These are phyloP conservation scores for Leishmania turanica DNA, from an alignment of 208 protist species.

Conservation along the genomic window DNA sequence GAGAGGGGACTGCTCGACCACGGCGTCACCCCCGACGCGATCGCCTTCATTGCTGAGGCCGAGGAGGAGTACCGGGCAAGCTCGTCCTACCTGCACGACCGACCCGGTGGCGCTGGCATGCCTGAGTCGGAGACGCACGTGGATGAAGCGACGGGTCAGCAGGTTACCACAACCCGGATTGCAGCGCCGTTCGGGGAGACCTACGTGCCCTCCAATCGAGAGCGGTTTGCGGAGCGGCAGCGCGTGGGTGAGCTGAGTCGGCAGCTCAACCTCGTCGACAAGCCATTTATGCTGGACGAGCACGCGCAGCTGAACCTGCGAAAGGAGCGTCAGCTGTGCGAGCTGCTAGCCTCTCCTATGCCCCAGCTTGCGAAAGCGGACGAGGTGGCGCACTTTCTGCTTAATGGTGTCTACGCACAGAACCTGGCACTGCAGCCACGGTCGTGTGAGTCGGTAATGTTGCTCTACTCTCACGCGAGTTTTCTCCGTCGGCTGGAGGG, in stretches of 20 bases:
- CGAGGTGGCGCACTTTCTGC: constrained; percentile 49
- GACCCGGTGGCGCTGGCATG: constrained; percentile 21
- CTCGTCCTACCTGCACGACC: constrained; percentile 47
- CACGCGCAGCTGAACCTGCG: constrained; percentile 65
- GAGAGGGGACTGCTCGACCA: constrained; percentile 70
- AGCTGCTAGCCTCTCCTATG: constrained; percentile 69
- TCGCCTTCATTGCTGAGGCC: constrained; percentile 63
- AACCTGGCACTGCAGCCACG: constrained; percentile 51
- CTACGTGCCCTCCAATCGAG: constrained; percentile 62
- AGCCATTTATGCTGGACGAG: constrained; percentile 50
- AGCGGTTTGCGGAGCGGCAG: constrained; percentile 53
- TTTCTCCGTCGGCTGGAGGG: constrained; percentile 49
- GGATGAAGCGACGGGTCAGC: constrained; percentile 36
- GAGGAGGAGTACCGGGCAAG: constrained; percentile 73
- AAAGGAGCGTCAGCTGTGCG: constrained; percentile 73
- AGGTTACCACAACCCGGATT: constrained; percentile 36
- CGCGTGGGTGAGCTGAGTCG: constrained; percentile 60
- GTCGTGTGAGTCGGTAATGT: constrained; percentile 64
- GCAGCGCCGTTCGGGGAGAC: constrained; percentile 73
- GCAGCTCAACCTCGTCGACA: constrained; percentile 31
- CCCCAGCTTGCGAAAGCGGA: constrained; percentile 54
- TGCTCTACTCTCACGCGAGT: constrained; percentile 68
- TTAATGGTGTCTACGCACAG: constrained; percentile 52
- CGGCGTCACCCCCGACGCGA: constrained; percentile 66
- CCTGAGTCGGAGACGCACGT: constrained; percentile 33